Percentiles rank a stretch among this genome's conserved stretches.
These are phyloP conservation scores for Pezicula carpinea DNA, from an alignment of 2,329 filamentous ascomycete species.

Conservation along the genomic window DNA sequence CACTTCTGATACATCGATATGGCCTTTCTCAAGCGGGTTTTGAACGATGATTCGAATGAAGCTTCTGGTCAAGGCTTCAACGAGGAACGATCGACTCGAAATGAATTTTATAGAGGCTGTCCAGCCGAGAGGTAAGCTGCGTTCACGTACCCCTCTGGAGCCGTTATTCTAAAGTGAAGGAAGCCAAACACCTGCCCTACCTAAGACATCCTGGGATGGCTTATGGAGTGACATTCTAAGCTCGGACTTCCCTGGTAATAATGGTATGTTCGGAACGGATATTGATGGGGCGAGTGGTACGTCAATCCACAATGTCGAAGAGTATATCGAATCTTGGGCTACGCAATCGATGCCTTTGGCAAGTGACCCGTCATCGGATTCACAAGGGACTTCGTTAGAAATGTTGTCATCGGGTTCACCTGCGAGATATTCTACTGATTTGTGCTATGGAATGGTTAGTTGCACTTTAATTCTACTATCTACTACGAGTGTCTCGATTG, in stretches of 20 bases:
- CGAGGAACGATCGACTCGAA: background rate
- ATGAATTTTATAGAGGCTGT: background rate
- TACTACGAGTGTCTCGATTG: background rate
- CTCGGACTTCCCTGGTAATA: conserved; percentile 1
- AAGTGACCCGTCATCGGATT: conserved; percentile 1
- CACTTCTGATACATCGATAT: conserved; percentile 1
- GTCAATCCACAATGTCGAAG: conserved; percentile 6
- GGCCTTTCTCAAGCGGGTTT: conserved; percentile 3
- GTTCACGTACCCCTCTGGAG: background rate
- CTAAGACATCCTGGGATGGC: conserved; percentile 7
- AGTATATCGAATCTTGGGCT: conserved; percentile 8
- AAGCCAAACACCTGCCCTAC: conserved; percentile 5
- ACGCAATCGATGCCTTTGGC: conserved; percentile 1
- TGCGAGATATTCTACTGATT: background rate
- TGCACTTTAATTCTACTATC: background rate
- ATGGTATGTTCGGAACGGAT: conserved; percentile 1
- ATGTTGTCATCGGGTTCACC: background rate
- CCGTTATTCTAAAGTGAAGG: conserved; percentile 1
- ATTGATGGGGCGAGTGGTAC: background rate
- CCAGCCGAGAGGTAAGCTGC: conserved; percentile 3
- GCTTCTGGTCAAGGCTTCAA: conserved; percentile 2
- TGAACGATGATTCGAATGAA: conserved; percentile 5
- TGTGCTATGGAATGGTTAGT: conserved; percentile 10
- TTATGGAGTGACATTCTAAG: conserved; percentile 7
- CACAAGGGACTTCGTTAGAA: background rate